Evolutionary conservation across 2,329 filamentous ascomycete species (phyloP), one percentile per base, ranked within the genome.

Genomic region (Bertia moriformis): DNA sequence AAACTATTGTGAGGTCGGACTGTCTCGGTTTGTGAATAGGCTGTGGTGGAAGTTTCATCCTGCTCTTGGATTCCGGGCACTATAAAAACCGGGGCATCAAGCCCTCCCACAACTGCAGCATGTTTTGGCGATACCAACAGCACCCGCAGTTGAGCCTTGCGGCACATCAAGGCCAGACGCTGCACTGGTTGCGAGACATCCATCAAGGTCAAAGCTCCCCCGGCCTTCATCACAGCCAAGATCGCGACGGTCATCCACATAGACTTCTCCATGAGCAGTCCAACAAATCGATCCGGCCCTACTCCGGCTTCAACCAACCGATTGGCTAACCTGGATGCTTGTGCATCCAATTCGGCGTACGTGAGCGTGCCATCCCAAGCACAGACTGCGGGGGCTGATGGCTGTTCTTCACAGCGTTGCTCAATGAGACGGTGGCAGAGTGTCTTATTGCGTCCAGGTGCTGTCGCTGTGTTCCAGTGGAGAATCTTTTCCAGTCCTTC

Each of bases 221-320:
- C 32, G 7, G 32, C 32, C 15, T 35, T 35, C 12, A 35, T 35
- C 12, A 35, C 15, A 18, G 32, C 32, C 32, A 35, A 18, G 10
- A 14, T 18, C 7, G 32, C 10, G 12, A 35, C 32, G 32, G 17
- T 35, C 15, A 18, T 18, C 12, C 10, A 15, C 32, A n/a, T 29
- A 10, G 32, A 35, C 15, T 18, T 35, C 7, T 35, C 32, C 10
- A 35, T 7, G 12, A 35, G 12, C 32, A 35, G 12, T 7, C 7
- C 12, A 7, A 35, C 32, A 7, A 10, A 15, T 15, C 10, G 7
- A 10, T 18, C 32, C 15, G 32, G 32, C 7, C 32, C 13, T 4
- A 45, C 19, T 10, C 43, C 37, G 20, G 18, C 19, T 37, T 46
- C 12, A 0, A 19, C 14, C 4, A 40, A 29, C 10, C 43, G 42